Evolutionary conservation across 192 early-diverging fungal species (phyloP).

Genomic region (Phlyctochytrium bullatum): DNA sequence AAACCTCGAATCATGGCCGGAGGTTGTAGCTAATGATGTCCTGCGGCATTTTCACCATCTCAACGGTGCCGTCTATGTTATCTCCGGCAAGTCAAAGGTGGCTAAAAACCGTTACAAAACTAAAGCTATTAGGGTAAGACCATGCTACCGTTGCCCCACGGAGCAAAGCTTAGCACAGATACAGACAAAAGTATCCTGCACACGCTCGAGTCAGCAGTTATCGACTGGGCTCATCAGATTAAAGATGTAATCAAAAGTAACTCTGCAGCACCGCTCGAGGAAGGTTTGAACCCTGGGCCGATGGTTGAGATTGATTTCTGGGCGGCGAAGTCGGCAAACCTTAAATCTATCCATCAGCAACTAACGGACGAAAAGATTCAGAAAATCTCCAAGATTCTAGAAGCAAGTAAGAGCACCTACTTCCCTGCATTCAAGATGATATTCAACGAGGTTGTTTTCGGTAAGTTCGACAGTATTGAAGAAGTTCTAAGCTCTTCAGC

Average conservation of each 20-base stretch:
- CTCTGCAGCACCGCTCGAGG: constrained; percentile 60
- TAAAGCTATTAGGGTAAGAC: constrained; percentile 54
- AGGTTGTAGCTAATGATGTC: constrained; percentile 67
- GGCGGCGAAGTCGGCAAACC: constrained; percentile 64
- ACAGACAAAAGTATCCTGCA: constrained; percentile 54
- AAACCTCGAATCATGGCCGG: constrained; percentile 67
- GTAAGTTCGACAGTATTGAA: constrained; percentile 25
- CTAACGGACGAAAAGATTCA: constrained; percentile 64
- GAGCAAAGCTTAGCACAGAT: constrained; percentile 45
- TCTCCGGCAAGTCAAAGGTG: constrained; percentile 64
- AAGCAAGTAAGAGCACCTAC: constrained; percentile 64
- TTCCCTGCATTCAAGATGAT: constrained; percentile 67
- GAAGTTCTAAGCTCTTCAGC: constrained; percentile 36
- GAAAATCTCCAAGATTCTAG: constrained; percentile 52
- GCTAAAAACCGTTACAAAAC: not conserved
- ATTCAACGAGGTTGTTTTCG: constrained; percentile 62
- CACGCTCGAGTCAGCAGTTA: constrained; percentile 63
- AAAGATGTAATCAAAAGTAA: constrained; percentile 61
- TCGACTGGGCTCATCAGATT: constrained; percentile 70
- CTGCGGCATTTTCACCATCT: constrained; percentile 60
- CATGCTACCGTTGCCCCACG: constrained; percentile 64
- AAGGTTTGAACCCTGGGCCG: constrained; percentile 62
- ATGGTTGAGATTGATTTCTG: constrained; percentile 69
- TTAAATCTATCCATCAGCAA: constrained; percentile 62
- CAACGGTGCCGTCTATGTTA: constrained; percentile 66